A percentile compares a stretch with the other conserved stretches of the same genome.
phyloP scores from a whole-genome alignment of 805 yeast genomes.

The Wickerhamomyces ciferrii region DNA sequence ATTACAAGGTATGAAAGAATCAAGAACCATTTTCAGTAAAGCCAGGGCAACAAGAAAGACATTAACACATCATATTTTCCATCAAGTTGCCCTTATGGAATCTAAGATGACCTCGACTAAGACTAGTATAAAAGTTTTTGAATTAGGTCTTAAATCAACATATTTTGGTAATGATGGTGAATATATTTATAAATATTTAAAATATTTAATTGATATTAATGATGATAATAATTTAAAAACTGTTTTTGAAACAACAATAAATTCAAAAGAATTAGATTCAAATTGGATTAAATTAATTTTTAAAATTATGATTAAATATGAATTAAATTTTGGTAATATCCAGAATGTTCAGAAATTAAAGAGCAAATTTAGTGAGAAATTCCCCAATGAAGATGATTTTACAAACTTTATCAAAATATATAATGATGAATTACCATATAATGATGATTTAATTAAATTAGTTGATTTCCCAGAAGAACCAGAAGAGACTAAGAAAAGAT shows the following conservation, averaged over 20 bases:
- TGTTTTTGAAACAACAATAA: constrained; percentile 71
- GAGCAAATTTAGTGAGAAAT: constrained; percentile 55
- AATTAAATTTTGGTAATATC: constrained; percentile 65
- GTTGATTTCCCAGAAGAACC: constrained; percentile 19
- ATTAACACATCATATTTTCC: constrained; percentile 70
- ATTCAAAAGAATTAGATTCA: constrained; percentile 30
- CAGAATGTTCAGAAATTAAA: constrained; percentile 64
- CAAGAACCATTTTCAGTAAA: constrained; percentile 69
- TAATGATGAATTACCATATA: constrained; percentile 5
- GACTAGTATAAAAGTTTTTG: constrained; percentile 73
- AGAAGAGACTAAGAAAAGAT: not conserved
- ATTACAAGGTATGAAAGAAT: constrained; percentile 59
- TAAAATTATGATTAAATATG: constrained; percentile 59
- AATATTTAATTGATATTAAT: constrained; percentile 62
- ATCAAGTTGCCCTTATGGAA: constrained; percentile 81
- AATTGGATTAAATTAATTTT: constrained; percentile 41
- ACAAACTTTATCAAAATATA: constrained; percentile 25
- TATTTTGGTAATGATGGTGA: constrained; percentile 47
- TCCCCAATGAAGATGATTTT: constrained; percentile 51
- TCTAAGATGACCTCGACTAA: constrained; percentile 58
- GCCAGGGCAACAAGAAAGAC: no score
- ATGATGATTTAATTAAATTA: constrained; percentile 19
- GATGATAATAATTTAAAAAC: constrained; percentile 73
- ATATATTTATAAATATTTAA: constrained; percentile 64
- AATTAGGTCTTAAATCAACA: constrained; percentile 59